Conservation (phyloP, 2,329 filamentous ascomycete genomes). For the Fusarium mundagurra region DNA sequence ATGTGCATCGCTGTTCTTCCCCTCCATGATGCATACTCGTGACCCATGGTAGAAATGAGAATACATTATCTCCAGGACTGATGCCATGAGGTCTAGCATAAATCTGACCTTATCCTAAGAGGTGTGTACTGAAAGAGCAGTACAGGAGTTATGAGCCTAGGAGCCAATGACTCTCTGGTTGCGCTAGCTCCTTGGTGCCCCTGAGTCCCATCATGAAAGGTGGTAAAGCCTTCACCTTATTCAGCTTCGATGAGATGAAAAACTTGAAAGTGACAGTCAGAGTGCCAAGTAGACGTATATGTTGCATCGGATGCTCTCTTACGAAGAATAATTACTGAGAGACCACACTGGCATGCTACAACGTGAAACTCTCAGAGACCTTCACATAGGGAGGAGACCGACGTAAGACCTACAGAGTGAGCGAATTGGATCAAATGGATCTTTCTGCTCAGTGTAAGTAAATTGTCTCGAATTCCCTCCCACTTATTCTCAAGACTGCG, state of each 20-base stretch:
- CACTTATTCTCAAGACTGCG: background rate
- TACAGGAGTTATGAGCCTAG: too few species aligned
- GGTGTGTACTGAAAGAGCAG: background rate
- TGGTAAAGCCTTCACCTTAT: background rate
- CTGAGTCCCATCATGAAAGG: background rate
- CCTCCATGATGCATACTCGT: background rate
- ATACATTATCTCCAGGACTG: background rate
- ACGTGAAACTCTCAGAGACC: background rate
- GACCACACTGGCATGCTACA: background rate
- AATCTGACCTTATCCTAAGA: accelerated
- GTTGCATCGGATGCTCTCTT: background rate
- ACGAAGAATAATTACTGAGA: background rate
- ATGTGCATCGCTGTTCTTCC: background rate
- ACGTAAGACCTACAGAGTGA: background rate
- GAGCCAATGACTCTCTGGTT: background rate
- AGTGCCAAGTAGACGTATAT: background rate
- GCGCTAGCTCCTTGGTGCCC: background rate
- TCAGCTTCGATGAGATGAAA: background rate
- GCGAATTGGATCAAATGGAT: background rate
- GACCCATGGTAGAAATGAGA: background rate
- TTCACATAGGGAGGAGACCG: background rate
- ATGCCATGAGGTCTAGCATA: background rate
- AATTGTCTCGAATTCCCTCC: background rate
- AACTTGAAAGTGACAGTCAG: background rate
- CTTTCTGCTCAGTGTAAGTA: background rate